A percentile compares a stretch with the other conserved stretches of the same genome.
phyloP scores from a whole-genome alignment of 225 moss, liverwort and hornwort species.

The Lunularia cruciata region DNA sequence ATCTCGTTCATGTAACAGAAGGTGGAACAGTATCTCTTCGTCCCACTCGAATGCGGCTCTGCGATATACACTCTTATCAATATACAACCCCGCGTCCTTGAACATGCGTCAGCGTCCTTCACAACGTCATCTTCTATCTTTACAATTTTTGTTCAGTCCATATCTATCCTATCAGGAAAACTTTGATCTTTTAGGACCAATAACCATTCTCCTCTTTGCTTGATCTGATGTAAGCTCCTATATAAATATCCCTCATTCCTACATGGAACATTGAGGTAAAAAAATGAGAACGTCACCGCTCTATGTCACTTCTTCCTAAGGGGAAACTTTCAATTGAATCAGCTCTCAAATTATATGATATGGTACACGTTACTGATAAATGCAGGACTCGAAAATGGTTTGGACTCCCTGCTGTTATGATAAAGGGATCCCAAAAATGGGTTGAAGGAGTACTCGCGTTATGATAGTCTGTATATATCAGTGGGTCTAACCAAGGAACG shows the following conservation, averaged over 20 bases:
- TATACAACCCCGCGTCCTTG: background rate
- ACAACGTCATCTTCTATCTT: conserved; percentile 9
- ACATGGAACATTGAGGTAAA: conserved; percentile 2
- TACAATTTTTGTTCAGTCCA: conserved; percentile 11
- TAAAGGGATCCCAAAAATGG: background rate
- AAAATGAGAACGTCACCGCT: conserved; percentile 10
- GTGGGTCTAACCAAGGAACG: conserved; percentile 80
- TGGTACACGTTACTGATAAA: conserved; percentile 3
- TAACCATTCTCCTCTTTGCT: background rate
- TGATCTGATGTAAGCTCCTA: background rate
- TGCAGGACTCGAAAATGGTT: background rate
- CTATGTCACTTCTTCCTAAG: conserved; percentile 7
- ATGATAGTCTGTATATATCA: conserved; percentile 79
- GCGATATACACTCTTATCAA: background rate
- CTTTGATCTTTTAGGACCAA: background rate
- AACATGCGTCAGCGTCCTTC: too few relatives aligned
- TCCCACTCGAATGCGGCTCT: background rate
- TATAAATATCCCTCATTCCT: background rate
- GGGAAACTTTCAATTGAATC: conserved; percentile 7
- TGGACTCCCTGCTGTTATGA: background rate
- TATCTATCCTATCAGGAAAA: conserved; percentile 4
- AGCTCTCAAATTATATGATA: conserved; percentile 6
- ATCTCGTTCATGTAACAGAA: background rate
- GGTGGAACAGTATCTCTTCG: background rate
- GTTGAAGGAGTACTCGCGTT: conserved; percentile 22